phyloP scores from a whole-genome alignment of 2,329 filamentous ascomycete species.

The Calonectria crousiana region DNA sequence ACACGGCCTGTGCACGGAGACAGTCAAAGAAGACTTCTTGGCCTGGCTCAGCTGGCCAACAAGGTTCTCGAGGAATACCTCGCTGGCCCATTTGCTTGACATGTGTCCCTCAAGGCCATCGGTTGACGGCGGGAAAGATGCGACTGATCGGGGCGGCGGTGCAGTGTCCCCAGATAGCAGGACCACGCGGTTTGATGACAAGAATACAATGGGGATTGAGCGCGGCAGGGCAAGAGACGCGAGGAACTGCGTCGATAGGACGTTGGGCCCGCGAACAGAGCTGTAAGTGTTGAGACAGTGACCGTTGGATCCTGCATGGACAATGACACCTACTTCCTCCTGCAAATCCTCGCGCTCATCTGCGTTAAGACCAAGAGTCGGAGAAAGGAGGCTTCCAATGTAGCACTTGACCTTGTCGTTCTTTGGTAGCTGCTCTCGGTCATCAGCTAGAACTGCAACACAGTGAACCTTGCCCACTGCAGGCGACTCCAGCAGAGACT shows the following conservation, averaged over 20 bases:
- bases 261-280: conserved; percentile 23
- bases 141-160: conserved; percentile 24
- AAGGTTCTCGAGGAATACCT: conserved; percentile 46
- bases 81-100: conserved; percentile 49
- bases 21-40: conserved; percentile 29
- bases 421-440: not conserved
- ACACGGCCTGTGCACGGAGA: conserved; percentile 45
- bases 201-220: conserved; percentile 23
- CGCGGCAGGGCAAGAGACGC: conserved; percentile 21
- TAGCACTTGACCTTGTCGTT: conserved; percentile 18
- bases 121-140: conserved; percentile 23
- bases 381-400: conserved; percentile 12
- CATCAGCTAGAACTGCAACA: conserved; percentile 25
- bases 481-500: conserved; percentile 4
- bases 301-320: conserved; percentile 27
- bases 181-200: conserved; percentile 25
- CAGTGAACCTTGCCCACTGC: conserved; percentile 28
- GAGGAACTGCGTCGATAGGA: conserved; percentile 24
- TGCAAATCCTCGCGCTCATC: conserved; percentile 11
- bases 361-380: conserved; percentile 21
- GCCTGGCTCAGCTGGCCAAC: conserved; percentile 12
- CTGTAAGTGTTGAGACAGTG: conserved; percentile 31
- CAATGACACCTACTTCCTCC: conserved; percentile 21
- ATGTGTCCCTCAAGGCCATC: conserved; percentile 47
- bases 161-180: conserved; percentile 22